Conservation (phyloP, 441 rosid genomes). For the Mallotus repandus region DNA sequence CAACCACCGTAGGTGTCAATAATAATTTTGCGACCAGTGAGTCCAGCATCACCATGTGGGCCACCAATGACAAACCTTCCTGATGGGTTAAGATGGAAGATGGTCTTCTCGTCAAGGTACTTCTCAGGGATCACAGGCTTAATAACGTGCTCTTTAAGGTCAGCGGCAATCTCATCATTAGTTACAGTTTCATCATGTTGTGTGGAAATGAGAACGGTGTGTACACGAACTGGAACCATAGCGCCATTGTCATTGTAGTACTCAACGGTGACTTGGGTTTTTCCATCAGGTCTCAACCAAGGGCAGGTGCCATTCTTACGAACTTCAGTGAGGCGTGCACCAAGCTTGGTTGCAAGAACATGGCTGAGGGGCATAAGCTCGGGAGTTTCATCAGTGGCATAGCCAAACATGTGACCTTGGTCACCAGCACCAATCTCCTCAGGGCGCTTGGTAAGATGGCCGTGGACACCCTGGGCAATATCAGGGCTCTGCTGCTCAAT, state of each 20-base stretch:
- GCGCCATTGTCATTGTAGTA: constrained; percentile 57
- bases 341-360: constrained; percentile 64
- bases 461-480: constrained; percentile 65
- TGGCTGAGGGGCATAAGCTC: constrained; percentile 60
- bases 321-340: constrained; percentile 57
- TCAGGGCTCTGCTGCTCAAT: constrained; percentile 68
- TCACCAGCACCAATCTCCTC: constrained; percentile 66
- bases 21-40: constrained; percentile 59
- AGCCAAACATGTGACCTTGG: constrained; percentile 65
- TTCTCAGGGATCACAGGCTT: constrained; percentile 57
- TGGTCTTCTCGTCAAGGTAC: constrained; percentile 58
- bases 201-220: constrained; percentile 58
- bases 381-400: constrained; percentile 59
- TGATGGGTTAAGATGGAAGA: constrained; percentile 60
- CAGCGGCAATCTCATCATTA: constrained; percentile 57
- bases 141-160: constrained; percentile 56
- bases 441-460: constrained; percentile 60
- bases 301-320: constrained; percentile 53
- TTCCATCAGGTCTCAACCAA: constrained; percentile 63
- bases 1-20: constrained; percentile 52
- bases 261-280: constrained; percentile 65
- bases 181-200: constrained; percentile 62
- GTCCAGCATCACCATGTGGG: constrained; percentile 63
- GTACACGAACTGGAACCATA: constrained; percentile 56
- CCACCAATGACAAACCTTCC: constrained; percentile 61